Conservation (phyloP, 768 basidiomycete species). For the Lactarius deliciosus region DNA sequence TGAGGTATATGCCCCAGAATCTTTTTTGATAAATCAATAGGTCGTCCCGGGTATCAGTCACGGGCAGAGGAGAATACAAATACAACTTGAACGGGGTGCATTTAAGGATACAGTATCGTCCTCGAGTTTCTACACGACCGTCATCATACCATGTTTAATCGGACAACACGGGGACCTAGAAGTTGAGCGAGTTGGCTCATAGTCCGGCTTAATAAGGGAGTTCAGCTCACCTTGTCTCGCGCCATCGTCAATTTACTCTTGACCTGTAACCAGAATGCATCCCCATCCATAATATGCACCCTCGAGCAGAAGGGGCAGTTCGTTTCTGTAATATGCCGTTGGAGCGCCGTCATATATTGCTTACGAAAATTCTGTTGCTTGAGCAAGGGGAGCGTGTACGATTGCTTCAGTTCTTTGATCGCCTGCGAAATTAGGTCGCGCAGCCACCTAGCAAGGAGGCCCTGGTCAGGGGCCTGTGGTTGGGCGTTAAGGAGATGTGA, state of each 20-base stretch:
- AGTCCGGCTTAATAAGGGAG: neutral
- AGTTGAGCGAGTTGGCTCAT: neutral
- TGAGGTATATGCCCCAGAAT: too few species aligned
- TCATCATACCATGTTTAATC: neutral
- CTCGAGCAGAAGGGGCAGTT: slow-evolving; percentile 1
- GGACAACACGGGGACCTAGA: neutral
- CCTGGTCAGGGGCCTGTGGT: neutral
- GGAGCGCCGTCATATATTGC: slow-evolving; percentile 14
- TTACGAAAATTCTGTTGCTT: slow-evolving; percentile 5
- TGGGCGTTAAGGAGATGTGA: neutral
- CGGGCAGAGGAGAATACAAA: neutral
- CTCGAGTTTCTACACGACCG: neutral
- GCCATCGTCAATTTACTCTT: slow-evolving; percentile 11
- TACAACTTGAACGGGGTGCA: neutral
- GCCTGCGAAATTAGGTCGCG: slow-evolving; percentile 7
- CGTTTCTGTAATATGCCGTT: neutral
- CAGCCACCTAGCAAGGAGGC: slow-evolving; percentile 4
- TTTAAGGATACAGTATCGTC: neutral
- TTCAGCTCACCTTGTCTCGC: slow-evolving; percentile 11
- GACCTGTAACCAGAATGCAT: slow-evolving; percentile 9
- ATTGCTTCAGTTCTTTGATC: slow-evolving; percentile 7
- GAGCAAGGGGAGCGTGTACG: slow-evolving; percentile 6
- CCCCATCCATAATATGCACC: slow-evolving; percentile 6
- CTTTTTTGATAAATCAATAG: too few species aligned
- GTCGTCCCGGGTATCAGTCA: too few species aligned